A percentile compares a stretch with the other conserved stretches of the same genome.
Conservation (phyloP, 202 grass and related monocot genomes). For the Panicum hallii region DNA sequence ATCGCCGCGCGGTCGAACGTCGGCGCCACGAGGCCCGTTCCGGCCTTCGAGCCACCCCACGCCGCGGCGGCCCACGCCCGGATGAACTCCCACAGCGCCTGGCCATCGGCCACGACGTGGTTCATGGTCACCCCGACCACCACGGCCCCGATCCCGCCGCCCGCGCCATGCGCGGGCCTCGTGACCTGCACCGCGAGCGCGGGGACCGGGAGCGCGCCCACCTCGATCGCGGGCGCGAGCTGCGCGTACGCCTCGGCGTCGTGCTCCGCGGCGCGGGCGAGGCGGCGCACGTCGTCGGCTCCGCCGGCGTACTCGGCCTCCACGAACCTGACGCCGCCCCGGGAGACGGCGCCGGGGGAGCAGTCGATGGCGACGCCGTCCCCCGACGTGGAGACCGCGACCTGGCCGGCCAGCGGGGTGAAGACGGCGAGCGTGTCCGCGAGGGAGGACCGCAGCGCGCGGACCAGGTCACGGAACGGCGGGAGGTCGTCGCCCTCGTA, state of each 20-base stretch:
- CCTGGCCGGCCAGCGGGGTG: slow-evolving; percentile 46
- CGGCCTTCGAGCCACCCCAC: background rate
- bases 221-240: slow-evolving; percentile 3
- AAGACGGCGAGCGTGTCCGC: slow-evolving; percentile 41
- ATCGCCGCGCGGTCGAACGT: slow-evolving; percentile 35
- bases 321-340: slow-evolving; percentile 39
- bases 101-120: slow-evolving; percentile 42
- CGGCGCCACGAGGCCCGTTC: background rate
- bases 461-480: background rate
- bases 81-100: slow-evolving; percentile 43
- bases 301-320: slow-evolving; percentile 41
- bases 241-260: slow-evolving; percentile 19
- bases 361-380: slow-evolving; percentile 44
- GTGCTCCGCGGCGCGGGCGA: slow-evolving; percentile 22
- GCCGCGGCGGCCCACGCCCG: slow-evolving; percentile 25
- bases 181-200: slow-evolving; percentile 40
- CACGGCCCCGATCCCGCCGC: background rate
- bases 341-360: background rate
- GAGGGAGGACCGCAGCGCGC: slow-evolving; percentile 31
- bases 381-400: background rate
- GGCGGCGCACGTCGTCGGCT: slow-evolving; percentile 28
- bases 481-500: slow-evolving; percentile 37
- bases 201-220: background rate
- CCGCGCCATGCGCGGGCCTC: background rate
- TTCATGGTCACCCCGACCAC: slow-evolving; percentile 37